Base-by-base conservation (phyloP, 2,329 filamentous ascomycete species). In the Periglandula ipomoeae region DNA sequence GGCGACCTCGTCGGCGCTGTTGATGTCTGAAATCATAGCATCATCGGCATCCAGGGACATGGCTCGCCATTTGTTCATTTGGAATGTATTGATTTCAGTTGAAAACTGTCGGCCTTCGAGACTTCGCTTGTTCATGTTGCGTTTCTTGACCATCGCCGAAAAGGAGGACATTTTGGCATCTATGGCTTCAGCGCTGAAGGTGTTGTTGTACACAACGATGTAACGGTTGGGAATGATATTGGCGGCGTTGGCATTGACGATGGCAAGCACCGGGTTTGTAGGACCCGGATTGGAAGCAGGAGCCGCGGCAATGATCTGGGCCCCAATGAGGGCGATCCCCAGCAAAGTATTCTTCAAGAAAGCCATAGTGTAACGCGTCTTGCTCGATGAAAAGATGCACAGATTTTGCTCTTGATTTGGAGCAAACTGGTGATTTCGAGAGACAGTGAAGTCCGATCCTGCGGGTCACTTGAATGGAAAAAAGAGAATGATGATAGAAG, bases 131-230 rank as follows among this genome's bases (percentile, higher is more conserved):
- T 66, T 65, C 41, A 81, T 56, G 61, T 81, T 81, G 55, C 78
- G 76, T 65, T 76, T 81, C 61, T 73, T 67, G 49, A 84, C 62
- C 40, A 72, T 62, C 38, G 69, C 59, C 49, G 66, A 70, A 58
- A 81, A 70, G 49, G 64, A 68, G 27, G 67, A 62, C 58, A 78
- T 66, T 61, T 79, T 75, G 44, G 70, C 65, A 34, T 67, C 62
- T 56, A 83, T 73, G 34, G 66, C 65, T 15, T 70, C 70, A 20
- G 72, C 65, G 52, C 65, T 68, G 55, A 71, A 73, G 48, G 71
- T 73, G 54, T 68, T 69, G 62, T 82, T 79, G 69, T 82, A 84
- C 50, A 84, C 79, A 48, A 84, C 79, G 53, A 85, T 83, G 64
- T 81, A 85, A 44, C 71, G 69, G 65, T 78, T 74, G 32, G 75